Conservation (phyloP, 352 stramenopile species). For the Aphanomyces euteiches region DNA sequence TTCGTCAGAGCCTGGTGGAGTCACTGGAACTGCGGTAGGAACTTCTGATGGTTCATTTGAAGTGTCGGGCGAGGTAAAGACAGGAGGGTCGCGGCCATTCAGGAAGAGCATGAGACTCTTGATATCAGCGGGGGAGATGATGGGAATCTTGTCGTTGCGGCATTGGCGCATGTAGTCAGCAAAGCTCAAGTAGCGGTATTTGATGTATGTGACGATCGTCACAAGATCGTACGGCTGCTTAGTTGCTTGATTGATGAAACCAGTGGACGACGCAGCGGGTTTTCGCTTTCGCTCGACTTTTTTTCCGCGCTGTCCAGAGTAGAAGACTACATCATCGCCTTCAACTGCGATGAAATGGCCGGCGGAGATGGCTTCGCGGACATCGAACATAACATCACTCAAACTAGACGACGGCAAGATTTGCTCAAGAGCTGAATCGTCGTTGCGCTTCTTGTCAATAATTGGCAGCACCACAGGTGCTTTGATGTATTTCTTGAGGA, state of each 20-base stretch:
- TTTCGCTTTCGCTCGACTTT: not conserved
- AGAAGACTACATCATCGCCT: constrained; percentile 11
- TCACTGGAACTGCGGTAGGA: not conserved
- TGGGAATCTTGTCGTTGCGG: not conserved
- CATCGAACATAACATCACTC: not conserved
- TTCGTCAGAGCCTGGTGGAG: not conserved
- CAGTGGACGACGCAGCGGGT: not conserved
- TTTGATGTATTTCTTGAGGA: not conserved
- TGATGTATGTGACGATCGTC: constrained; percentile 2
- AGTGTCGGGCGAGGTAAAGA: not conserved
- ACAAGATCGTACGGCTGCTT: not conserved
- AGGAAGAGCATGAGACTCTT: constrained; percentile 1
- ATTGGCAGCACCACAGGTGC: not conserved
- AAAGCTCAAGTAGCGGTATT: constrained; percentile 8
- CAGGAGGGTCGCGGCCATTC: not conserved
- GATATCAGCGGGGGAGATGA: constrained; percentile 11
- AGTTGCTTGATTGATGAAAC: not conserved
- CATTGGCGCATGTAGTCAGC: constrained; percentile 5
- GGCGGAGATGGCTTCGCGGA: not conserved
- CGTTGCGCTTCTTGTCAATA: not conserved
- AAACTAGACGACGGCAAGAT: not conserved
- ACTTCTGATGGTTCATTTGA: not conserved
- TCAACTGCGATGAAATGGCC: not conserved
- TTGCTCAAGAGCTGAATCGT: not conserved
- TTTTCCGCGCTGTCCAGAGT: not conserved